Conservation (phyloP, 257 asterid species). For the Jacaranda mimosifolia region DNA sequence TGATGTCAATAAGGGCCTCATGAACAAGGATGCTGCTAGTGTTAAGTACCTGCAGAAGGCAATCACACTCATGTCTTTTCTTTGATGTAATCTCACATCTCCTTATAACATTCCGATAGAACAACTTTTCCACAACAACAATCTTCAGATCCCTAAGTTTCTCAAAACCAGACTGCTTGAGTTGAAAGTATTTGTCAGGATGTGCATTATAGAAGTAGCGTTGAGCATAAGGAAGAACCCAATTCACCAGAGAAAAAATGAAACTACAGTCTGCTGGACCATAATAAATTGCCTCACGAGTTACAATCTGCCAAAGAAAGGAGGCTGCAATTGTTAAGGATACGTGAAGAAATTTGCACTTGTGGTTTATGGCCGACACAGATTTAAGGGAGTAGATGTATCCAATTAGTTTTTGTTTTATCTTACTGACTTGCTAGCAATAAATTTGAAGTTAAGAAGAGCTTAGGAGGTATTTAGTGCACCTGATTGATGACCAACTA, state of each 20-base stretch:
- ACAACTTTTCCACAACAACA: constrained; percentile 75
- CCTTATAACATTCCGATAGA: constrained; percentile 73
- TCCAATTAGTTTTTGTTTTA: background rate
- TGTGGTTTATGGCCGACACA: constrained; percentile 24
- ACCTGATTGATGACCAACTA: background rate
- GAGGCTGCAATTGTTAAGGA: constrained; percentile 19
- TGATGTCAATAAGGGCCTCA: constrained; percentile 3
- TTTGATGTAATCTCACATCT: constrained; percentile 53
- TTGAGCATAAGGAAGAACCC: constrained; percentile 98
- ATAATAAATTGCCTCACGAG: constrained; percentile 75
- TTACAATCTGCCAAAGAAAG: constrained; percentile 68
- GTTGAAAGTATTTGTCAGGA: constrained; percentile 64
- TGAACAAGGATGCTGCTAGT: background rate
- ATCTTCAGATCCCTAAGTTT: constrained; percentile 59
- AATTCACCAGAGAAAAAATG: constrained; percentile 67
- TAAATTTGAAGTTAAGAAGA: constrained; percentile 11
- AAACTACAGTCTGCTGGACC: constrained; percentile 64
- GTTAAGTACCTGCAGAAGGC: constrained; percentile 83
- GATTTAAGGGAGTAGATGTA: constrained; percentile 3
- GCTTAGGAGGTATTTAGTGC: constrained; percentile 1
- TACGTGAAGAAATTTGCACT: constrained; percentile 2
- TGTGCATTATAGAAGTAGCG: constrained; percentile 69
- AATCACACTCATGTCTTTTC: constrained; percentile 67
- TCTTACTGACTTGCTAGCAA: constrained; percentile 26
- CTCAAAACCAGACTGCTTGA: constrained; percentile 69